A percentile compares a stretch with the other conserved stretches of the same genome.
These are phyloP conservation scores for Ascochyta clinopodiicola DNA, from an alignment of 2,329 filamentous ascomycete genomes.

Conservation along the genomic window DNA sequence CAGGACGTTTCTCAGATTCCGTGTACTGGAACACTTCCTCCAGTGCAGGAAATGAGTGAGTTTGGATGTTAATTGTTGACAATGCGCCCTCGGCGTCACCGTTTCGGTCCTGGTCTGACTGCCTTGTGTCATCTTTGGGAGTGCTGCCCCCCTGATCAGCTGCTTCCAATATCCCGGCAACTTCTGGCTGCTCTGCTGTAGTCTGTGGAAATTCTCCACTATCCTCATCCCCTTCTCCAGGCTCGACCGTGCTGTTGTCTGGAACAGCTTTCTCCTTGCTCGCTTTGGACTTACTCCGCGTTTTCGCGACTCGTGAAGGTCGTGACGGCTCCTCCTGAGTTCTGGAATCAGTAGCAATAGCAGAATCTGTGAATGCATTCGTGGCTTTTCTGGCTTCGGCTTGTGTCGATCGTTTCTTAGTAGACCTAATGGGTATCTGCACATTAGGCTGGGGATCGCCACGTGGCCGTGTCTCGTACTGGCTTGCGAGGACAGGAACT, in stretches of 20 bases:
- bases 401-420: not conserved
- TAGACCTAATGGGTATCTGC: not conserved
- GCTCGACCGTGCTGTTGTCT: not conserved
- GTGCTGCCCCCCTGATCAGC: not conserved
- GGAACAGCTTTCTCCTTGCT: not conserved
- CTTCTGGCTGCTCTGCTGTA: not conserved
- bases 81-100: not conserved
- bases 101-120: not conserved
- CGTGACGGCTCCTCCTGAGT: not conserved
- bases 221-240: not conserved
- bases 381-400: not conserved
- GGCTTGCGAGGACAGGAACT: not conserved
- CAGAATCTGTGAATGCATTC: not conserved
- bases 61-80: not conserved
- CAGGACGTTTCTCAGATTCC: slow-evolving; percentile 22
- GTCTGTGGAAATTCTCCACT: not conserved
- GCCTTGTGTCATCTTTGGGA: not conserved
- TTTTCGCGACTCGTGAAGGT: not conserved
- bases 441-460: not conserved
- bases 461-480: not conserved
- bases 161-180: not conserved
- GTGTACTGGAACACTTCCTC: slow-evolving; percentile 32
- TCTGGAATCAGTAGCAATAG: not conserved
- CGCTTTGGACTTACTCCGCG: not conserved
- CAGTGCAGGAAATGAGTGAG: slow-evolving; percentile 8